A percentile compares a stretch with the other conserved stretches of the same genome.
Conservation (phyloP, 768 basidiomycete genomes). For the Lactarius sp. region DNA sequence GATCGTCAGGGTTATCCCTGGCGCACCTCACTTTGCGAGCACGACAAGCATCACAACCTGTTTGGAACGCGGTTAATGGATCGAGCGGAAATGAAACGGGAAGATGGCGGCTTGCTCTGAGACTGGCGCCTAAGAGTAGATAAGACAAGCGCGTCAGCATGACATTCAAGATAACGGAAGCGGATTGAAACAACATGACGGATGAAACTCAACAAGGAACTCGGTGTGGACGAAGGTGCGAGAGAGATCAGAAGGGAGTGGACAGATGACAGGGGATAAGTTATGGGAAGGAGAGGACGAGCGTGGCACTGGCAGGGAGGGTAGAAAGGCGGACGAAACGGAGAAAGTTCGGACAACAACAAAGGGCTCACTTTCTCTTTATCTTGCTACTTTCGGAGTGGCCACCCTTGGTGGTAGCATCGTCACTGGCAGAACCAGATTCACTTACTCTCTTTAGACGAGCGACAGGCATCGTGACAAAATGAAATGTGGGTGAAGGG, state of each 20-base stretch:
- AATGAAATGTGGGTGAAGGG: conserved; percentile 25
- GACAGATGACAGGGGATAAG: conserved; percentile 17
- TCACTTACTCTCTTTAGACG: conserved; percentile 62
- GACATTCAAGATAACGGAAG: conserved; percentile 26
- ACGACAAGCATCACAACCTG: conserved; percentile 83
- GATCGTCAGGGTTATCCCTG: conserved; percentile 71
- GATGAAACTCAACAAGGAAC: background rate
- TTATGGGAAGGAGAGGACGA: conserved; percentile 1
- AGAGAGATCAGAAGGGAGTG: conserved; percentile 22
- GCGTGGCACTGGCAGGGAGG: conserved; percentile 28
- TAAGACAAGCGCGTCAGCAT: conserved; percentile 36
- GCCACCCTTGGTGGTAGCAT: conserved; percentile 44
- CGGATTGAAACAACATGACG: conserved; percentile 38
- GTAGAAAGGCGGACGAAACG: conserved; percentile 43
- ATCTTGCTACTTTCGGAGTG: conserved; percentile 64
- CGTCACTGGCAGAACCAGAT: conserved; percentile 53
- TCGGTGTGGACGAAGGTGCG: background rate
- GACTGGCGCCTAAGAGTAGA: conserved; percentile 65
- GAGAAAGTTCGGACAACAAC: conserved; percentile 52
- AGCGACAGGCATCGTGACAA: conserved; percentile 53
- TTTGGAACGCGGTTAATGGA: conserved; percentile 26
- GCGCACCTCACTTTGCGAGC: conserved; percentile 85
- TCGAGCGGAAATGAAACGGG: conserved; percentile 24
- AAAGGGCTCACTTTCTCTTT: conserved; percentile 69
- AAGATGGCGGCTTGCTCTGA: conserved; percentile 54